These are phyloP conservation scores for Perkinsus marinus DNA, from an alignment of 169 alveolate genomes.

Conservation along the genomic window DNA sequence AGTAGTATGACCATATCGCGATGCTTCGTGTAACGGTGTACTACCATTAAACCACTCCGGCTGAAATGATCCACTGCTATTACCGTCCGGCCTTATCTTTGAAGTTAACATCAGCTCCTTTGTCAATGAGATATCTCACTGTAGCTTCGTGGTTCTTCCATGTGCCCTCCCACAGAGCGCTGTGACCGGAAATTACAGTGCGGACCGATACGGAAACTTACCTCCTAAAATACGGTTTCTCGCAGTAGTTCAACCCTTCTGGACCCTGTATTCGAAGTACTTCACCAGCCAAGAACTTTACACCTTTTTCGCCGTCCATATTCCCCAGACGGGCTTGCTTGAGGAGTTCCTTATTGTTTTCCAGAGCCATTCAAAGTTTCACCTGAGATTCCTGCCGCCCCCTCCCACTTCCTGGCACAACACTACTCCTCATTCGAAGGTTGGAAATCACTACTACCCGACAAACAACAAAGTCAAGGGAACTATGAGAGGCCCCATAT, in stretches of 20 bases:
- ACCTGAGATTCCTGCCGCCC: background rate
- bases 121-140: slow-evolving; percentile 19
- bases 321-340: background rate
- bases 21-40: slow-evolving; percentile 26
- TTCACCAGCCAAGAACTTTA: background rate
- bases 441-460: too few relatives aligned
- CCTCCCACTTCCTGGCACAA: background rate
- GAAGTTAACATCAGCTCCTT: slow-evolving; percentile 15
- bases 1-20: slow-evolving; percentile 19
- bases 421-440: too few relatives aligned
- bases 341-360: background rate
- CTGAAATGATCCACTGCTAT: background rate
- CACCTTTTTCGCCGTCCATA: background rate
- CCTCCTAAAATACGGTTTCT: background rate
- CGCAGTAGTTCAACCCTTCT: background rate
- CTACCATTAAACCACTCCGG: slow-evolving; percentile 8
- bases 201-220: background rate
- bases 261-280: background rate
- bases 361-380: background rate
- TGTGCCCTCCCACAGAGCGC: slow-evolving; percentile 27
- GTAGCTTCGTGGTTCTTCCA: slow-evolving; percentile 23
- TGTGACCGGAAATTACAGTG: background rate
- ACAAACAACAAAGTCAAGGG: too few relatives aligned
- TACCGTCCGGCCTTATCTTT: background rate
- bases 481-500: too few relatives aligned